Conservation (phyloP, 2,329 filamentous ascomycete genomes). For the Dactylellina haptotyla region DNA sequence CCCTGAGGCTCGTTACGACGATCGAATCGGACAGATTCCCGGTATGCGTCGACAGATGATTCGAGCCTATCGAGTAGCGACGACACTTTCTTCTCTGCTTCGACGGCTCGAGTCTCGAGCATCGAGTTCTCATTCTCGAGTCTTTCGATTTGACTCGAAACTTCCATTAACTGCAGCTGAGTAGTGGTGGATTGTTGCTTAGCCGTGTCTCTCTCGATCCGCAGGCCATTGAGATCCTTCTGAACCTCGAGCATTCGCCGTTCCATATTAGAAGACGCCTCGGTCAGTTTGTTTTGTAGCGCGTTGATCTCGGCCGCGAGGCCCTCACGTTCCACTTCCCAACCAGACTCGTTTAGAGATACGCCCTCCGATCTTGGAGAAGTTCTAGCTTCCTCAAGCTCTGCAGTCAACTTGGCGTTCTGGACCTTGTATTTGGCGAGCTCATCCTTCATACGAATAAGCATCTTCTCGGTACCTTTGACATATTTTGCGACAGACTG, state of each 20-base stretch:
- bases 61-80: conserved; percentile 94
- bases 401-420: conserved; percentile 81
- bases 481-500: conserved; percentile 98
- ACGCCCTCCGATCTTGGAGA: conserved; percentile 54
- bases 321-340: conserved; percentile 77
- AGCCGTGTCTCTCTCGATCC: conserved; percentile 72
- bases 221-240: conserved; percentile 73
- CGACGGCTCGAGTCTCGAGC: conserved; percentile 83
- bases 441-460: conserved; percentile 98
- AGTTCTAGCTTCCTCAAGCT: conserved; percentile 74
- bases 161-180: conserved; percentile 68
- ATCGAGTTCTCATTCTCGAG: conserved; percentile 82
- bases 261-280: conserved; percentile 75
- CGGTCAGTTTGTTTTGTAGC: conserved; percentile 75
- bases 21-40: conserved; percentile 68
- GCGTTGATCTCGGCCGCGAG: conserved; percentile 75
- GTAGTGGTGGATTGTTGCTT: conserved; percentile 62
- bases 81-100: conserved; percentile 92
- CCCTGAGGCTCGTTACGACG: conserved; percentile 48
- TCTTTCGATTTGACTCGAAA: conserved; percentile 74
- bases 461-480: conserved; percentile 98
- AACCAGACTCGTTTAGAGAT: conserved; percentile 66
- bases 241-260: conserved; percentile 74
- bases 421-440: conserved; percentile 89
- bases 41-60: conserved; percentile 91